Percentiles rank a stretch among this genome's conserved stretches.
phyloP scores from a whole-genome alignment of 495 filamentous ascomycete species.

The Penicillium salamii region DNA sequence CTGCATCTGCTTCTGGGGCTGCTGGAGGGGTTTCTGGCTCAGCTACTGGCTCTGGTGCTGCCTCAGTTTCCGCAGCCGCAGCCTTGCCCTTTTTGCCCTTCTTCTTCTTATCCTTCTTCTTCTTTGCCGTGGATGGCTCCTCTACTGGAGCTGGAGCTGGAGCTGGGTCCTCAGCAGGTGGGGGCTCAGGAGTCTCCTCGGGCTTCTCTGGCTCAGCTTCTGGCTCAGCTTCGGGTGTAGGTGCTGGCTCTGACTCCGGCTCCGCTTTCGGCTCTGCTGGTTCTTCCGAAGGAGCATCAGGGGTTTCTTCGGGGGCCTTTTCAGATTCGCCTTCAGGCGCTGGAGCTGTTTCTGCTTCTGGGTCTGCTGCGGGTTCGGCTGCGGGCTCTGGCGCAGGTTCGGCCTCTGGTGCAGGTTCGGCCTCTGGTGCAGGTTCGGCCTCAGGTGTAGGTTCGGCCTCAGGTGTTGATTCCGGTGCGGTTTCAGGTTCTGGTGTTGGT shows the following conservation, averaged over 20 bases:
- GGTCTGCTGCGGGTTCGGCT: background rate
- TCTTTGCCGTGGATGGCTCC: background rate
- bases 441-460: constrained; percentile 1
- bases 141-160: background rate
- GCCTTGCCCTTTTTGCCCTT: constrained; percentile 4
- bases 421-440: background rate
- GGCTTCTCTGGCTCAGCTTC: constrained; percentile 1
- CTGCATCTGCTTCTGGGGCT: background rate
- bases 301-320: constrained; percentile 3
- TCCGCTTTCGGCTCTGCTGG: background rate
- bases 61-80: background rate
- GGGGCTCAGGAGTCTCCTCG: background rate
- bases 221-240: background rate
- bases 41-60: constrained; percentile 1
- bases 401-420: background rate
- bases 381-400: background rate
- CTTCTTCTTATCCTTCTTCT: constrained; percentile 9
- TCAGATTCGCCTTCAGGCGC: background rate
- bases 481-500: background rate
- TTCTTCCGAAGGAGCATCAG: background rate
- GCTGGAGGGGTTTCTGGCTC: constrained; percentile 1
- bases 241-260: background rate
- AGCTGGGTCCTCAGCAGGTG: background rate
- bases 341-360: background rate
- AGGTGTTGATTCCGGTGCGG: constrained; percentile 1